These are phyloP conservation scores for Collybia mongolica DNA, from an alignment of 768 basidiomycete species.

Conservation along the genomic window DNA sequence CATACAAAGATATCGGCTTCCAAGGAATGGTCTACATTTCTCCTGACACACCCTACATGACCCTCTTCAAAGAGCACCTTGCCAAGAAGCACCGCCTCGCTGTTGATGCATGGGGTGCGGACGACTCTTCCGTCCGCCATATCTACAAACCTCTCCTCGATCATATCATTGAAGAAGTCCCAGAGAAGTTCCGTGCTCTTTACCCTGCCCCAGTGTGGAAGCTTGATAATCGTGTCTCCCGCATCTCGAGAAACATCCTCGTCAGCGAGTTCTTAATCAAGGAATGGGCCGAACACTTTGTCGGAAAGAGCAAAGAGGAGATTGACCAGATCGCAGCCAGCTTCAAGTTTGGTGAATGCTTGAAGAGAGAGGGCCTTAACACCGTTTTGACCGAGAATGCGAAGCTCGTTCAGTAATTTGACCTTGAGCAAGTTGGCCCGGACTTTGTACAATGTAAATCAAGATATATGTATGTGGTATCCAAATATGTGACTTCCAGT, in stretches of 20 bases:
- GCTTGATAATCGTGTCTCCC: conserved; percentile 48
- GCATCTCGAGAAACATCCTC: conserved; percentile 65
- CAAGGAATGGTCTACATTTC: conserved; percentile 81
- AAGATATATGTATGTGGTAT: neutral
- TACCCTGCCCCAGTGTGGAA: conserved; percentile 70
- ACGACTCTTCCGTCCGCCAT: conserved; percentile 51
- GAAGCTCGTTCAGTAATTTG: conserved; percentile 17
- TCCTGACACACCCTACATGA: conserved; percentile 70
- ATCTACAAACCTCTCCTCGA: conserved; percentile 67
- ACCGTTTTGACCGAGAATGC: conserved; percentile 46
- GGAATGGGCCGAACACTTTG: conserved; percentile 74
- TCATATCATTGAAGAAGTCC: conserved; percentile 58
- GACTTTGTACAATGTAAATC: neutral
- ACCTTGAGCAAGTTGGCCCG: neutral
- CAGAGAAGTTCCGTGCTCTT: conserved; percentile 46
- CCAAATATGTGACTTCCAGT: neutral
- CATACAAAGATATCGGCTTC: conserved; percentile 86
- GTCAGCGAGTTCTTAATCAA: conserved; percentile 68
- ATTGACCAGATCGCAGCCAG: conserved; percentile 74
- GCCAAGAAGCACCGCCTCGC: conserved; percentile 78
- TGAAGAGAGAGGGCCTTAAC: conserved; percentile 67
- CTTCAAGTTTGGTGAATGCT: conserved; percentile 70
- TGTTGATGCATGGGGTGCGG: conserved; percentile 77
- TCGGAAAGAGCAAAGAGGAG: conserved; percentile 55
- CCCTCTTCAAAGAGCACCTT: conserved; percentile 64